Conservation (phyloP, 2,329 filamentous ascomycete species). For the Sphaceloma murrayae region DNA sequence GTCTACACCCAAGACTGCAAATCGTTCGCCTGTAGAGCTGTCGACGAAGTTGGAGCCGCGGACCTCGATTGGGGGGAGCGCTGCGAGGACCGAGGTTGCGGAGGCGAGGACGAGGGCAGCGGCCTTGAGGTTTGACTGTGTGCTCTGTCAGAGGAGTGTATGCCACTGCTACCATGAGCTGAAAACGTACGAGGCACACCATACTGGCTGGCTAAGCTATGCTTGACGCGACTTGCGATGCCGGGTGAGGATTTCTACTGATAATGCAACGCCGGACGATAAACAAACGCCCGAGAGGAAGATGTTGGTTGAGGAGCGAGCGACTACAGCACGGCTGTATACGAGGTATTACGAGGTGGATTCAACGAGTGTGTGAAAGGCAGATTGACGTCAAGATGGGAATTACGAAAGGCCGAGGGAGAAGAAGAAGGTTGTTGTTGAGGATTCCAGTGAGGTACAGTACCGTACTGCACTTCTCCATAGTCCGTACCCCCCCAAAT, state of each 20-base stretch:
- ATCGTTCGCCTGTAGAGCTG: slow-evolving; percentile 46
- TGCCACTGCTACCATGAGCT: too few relatives aligned
- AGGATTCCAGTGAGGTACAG: neutral
- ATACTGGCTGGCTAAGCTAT: too few relatives aligned
- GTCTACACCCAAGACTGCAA: slow-evolving; percentile 55
- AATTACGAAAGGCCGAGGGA: neutral
- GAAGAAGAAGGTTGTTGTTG: neutral
- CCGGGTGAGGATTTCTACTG: too few relatives aligned
- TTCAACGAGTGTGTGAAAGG: slow-evolving; percentile 4
- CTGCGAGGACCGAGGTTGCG: slow-evolving; percentile 41
- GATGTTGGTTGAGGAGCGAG: neutral
- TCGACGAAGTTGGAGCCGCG: slow-evolving; percentile 54
- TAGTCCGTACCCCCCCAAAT: slow-evolving; percentile 9
- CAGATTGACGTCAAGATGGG: neutral
- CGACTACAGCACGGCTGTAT: neutral
- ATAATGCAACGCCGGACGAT: too few relatives aligned
- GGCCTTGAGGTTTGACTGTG: slow-evolving; percentile 1
- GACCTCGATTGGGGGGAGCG: slow-evolving; percentile 40
- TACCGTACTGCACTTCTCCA: neutral
- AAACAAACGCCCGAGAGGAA: neutral
- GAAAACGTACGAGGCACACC: neutral
- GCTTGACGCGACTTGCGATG: too few relatives aligned
- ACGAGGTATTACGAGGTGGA: neutral
- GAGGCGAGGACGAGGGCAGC: slow-evolving; percentile 22
- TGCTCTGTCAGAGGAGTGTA: neutral